Evolutionary conservation across 108 stramenopile species (phyloP).

Genomic region (Mayamaea pseudoterrestris): DNA sequence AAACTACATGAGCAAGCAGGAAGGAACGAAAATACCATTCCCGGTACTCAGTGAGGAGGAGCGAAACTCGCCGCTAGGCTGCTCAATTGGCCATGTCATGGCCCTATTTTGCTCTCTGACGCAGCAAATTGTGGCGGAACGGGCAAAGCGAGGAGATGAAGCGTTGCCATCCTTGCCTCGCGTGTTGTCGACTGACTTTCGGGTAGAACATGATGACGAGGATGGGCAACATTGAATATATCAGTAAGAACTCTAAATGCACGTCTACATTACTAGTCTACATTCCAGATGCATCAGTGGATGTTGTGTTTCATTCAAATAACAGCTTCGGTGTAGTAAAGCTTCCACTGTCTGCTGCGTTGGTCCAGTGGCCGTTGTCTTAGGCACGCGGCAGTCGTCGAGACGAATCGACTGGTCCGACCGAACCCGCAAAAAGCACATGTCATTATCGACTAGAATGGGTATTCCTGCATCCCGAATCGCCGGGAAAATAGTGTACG

Average conservation of each 20-base stretch:
- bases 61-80: conserved; percentile 26
- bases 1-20: conserved; percentile 14
- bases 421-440: conserved; percentile 27
- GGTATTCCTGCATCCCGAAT: conserved; percentile 9
- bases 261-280: no score
- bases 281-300: no score
- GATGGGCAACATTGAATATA: no score
- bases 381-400: no score
- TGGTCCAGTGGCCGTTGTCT: conserved; percentile 2
- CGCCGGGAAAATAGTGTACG: conserved; percentile 14
- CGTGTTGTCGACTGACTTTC: no score
- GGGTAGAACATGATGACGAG: no score
- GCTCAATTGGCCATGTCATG: conserved; percentile 24
- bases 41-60: conserved; percentile 38
- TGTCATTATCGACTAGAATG: conserved; percentile 6
- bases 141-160: conserved; percentile 7
- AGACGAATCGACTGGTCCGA: conserved; percentile 20
- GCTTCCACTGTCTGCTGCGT: no score
- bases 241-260: no score
- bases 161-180: no score
- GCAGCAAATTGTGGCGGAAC: conserved; percentile 19
- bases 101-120: conserved; percentile 25
- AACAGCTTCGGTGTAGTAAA: no score
- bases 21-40: conserved; percentile 18
- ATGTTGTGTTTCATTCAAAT: no score